These are phyloP conservation scores for Nakazawaea ambrosiae DNA, from an alignment of 805 yeast genomes.

Conservation along the genomic window DNA sequence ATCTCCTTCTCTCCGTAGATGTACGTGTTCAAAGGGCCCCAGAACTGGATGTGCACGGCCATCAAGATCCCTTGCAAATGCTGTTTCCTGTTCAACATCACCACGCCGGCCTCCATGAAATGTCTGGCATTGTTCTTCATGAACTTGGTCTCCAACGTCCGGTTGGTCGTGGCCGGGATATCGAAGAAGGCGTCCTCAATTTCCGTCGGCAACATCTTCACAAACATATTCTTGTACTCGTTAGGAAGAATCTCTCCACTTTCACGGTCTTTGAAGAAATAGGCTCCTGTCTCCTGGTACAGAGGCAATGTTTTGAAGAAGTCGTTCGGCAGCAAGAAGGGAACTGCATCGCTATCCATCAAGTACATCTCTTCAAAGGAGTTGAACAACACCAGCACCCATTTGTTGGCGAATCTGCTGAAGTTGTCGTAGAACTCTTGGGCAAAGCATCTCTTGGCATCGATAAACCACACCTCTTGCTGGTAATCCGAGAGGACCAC, in stretches of 20 bases:
- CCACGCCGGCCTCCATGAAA: slow-evolving; percentile 43
- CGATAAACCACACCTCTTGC: slow-evolving; percentile 25
- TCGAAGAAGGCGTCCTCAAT: slow-evolving; percentile 32
- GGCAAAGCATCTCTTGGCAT: slow-evolving; percentile 23
- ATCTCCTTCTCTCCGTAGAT: slow-evolving; percentile 78
- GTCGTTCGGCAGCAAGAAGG: slow-evolving; percentile 25
- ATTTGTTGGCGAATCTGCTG: slow-evolving; percentile 32
- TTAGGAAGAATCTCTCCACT: slow-evolving; percentile 16
- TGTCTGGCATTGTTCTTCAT: slow-evolving; percentile 36
- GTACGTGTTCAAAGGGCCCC: slow-evolving; percentile 36
- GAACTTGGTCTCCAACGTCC: slow-evolving; percentile 29
- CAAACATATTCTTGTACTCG: slow-evolving; percentile 34
- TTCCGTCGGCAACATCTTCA: slow-evolving; percentile 38
- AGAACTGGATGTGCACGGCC: slow-evolving; percentile 36
- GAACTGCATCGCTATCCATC: slow-evolving; percentile 47
- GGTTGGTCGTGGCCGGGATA: slow-evolving; percentile 28
- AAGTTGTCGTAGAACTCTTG: slow-evolving; percentile 20
- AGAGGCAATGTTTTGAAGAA: slow-evolving; percentile 29
- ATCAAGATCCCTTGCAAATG: slow-evolving; percentile 45
- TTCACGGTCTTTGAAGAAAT: slow-evolving; percentile 46
- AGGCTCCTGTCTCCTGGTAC: slow-evolving; percentile 29
- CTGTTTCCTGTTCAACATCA: slow-evolving; percentile 35
- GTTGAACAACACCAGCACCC: slow-evolving; percentile 51
- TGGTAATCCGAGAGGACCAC: slow-evolving; percentile 10
- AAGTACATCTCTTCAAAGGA: slow-evolving; percentile 50